These are phyloP conservation scores for Theobroma grandiflorum DNA, from an alignment of 441 rosid genomes.

Conservation along the genomic window DNA sequence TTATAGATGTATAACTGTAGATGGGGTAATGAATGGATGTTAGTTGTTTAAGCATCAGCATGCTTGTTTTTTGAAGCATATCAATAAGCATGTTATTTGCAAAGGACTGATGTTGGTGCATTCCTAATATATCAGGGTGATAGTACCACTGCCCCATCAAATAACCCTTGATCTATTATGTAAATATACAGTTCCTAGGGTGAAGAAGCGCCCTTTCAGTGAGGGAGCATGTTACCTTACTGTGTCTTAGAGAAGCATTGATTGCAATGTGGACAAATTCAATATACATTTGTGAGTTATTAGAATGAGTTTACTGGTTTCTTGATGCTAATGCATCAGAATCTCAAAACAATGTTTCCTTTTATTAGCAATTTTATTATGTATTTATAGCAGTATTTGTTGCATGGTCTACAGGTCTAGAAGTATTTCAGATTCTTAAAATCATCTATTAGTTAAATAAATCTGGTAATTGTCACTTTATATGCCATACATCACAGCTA, in stretches of 20 bases:
- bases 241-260: not conserved
- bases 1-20: not conserved
- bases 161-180: not conserved
- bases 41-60: not conserved
- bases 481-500: not conserved
- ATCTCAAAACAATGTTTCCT: not conserved
- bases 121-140: not conserved
- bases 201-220: not conserved
- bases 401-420: constrained; percentile 9
- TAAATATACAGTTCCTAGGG: not conserved
- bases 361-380: not conserved
- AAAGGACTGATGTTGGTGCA: not conserved
- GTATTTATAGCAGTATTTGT: not conserved
- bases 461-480: constrained; percentile 6
- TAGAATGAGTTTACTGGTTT: not conserved
- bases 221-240: not conserved
- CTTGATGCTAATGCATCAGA: not conserved
- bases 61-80: constrained; percentile 1
- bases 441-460: not conserved
- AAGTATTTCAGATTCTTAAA: not conserved
- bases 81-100: not conserved
- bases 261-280: not conserved
- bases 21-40: not conserved
- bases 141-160: not conserved
- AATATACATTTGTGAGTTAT: not conserved